Base-by-base conservation (phyloP, 1,284 basidiomycete genomes). In the Melampsora americana region DNA sequence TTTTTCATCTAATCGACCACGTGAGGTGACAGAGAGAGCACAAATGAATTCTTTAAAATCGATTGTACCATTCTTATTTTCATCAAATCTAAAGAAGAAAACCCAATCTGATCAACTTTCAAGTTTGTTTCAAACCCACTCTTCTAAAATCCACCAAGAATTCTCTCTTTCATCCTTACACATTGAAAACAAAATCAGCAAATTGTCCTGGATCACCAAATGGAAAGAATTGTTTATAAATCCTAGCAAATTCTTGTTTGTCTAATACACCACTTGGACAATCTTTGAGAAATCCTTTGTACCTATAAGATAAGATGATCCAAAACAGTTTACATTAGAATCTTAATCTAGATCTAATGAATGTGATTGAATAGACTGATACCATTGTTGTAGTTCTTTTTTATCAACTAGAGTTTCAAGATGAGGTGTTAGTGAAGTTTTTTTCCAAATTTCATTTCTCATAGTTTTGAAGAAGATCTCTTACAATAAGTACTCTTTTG, bases 311-410 rank as follows among this genome's bases (percentile, higher is more conserved):
- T n/a, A n/a, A n/a, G 7, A 5, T n/a, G 30, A 30, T 12, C 26
- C 20, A 9, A 42, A 42, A 20, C 26, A 66, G 23, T 12, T 12
- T 2, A 32, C 6, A 9, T 42, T n/a, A n/a, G n/a, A n/a, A n/a
- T 42, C 6, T 12, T 42, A 12, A 12, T 42, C 39, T 42, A 42
- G 11, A 1, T 9, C 39, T 11, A 42, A 42, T 42, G n/a, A 42
- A 5, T 11, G 39, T 5, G 11, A 42, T 5, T 42, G 39, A 42
- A 42, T 50, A 30, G 23, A 75, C 77, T 69, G 56, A 77, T 65
- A 91, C 95, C 96, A 99, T 87, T 98, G 95, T 86, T 99, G 95
- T 71, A 99, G 89, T 84, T 99, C 96, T 84, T 95, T 93, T 89
- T 98, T 97, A 87, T 99, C 96, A 84, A 99, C 96, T 99, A 84